phyloP scores from a whole-genome alignment of 2,329 filamentous ascomycete species.

The Phaeosphaeriaceae sp. region DNA sequence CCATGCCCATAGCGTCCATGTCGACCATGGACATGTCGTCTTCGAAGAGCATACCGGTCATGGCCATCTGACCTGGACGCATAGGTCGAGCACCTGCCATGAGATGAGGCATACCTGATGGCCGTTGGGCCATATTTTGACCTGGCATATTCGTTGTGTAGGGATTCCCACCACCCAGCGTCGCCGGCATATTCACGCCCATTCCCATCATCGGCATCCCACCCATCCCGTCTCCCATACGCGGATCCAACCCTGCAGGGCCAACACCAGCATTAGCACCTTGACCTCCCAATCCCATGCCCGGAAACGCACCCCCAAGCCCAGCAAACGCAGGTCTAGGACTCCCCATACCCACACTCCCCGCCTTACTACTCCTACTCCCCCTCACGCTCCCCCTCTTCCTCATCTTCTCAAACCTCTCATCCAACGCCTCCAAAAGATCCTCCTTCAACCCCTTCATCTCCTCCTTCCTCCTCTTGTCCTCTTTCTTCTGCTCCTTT shows the following conservation, averaged over 20 bases:
- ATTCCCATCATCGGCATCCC: conserved; percentile 2
- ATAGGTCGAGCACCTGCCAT: conserved; percentile 6
- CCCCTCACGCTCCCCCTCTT: conserved; percentile 6
- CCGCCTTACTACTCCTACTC: conserved; percentile 2
- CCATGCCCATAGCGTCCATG: conserved; percentile 11
- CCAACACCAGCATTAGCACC: background rate
- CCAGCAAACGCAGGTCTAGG: conserved; percentile 1
- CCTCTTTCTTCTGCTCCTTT: conserved; percentile 11
- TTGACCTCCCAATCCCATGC: background rate
- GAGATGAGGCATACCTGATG: conserved; percentile 5
- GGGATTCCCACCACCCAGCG: conserved; percentile 4
- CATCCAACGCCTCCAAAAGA: conserved; percentile 19
- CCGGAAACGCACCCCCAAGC: no score
- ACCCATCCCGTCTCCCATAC: background rate
- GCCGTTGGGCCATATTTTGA: background rate
- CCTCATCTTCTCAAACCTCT: conserved; percentile 11
- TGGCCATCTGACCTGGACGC: conserved; percentile 4
- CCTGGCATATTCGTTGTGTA: conserved; percentile 9
- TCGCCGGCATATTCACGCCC: conserved; percentile 5
- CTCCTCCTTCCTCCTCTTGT: conserved; percentile 11
- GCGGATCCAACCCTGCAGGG: background rate
- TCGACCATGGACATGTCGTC: conserved; percentile 16
- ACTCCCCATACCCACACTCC: background rate
- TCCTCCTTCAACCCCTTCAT: conserved; percentile 20
- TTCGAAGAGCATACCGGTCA: conserved; percentile 8